Evolutionary conservation across 257 asterid genomes (phyloP).

Genomic region (Vinca minor): DNA sequence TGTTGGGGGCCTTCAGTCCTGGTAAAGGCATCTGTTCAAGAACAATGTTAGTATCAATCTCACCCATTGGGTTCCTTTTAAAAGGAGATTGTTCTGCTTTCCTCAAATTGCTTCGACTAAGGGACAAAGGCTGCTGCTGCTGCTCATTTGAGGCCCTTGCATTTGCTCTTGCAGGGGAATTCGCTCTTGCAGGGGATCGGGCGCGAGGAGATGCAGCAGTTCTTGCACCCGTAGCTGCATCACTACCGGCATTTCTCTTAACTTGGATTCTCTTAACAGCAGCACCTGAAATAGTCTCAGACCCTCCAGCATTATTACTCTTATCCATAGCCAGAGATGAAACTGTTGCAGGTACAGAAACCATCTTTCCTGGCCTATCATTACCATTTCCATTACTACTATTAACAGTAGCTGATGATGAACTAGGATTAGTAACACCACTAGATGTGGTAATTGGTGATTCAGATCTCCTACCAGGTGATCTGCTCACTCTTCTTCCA

Average conservation of each 20-base stretch:
- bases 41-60: slow-evolving; percentile 55
- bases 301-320: slow-evolving; percentile 30
- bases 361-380: slow-evolving; percentile 75
- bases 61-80: slow-evolving; percentile 72
- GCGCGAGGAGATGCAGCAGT: slow-evolving; percentile 73
- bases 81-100: slow-evolving; percentile 77
- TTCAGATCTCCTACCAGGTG: slow-evolving; percentile 91
- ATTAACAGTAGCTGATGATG: slow-evolving; percentile 21
- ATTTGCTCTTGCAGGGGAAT: slow-evolving; percentile 46
- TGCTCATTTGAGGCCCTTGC: slow-evolving; percentile 36
- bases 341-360: slow-evolving; percentile 83
- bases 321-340: slow-evolving; percentile 50
- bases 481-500: slow-evolving; percentile 86
- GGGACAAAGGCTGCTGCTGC: slow-evolving; percentile 46
- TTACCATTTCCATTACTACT: slow-evolving; percentile 17
- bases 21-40: slow-evolving; percentile 20
- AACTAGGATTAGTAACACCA: slow-evolving; percentile 21
- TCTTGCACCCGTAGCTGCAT: slow-evolving; percentile 25
- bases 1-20: slow-evolving; percentile 22
- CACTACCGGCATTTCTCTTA: slow-evolving; percentile 59
- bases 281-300: slow-evolving; percentile 23
- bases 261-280: slow-evolving; percentile 79
- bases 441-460: slow-evolving; percentile 46
- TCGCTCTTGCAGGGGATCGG: slow-evolving; percentile 89
- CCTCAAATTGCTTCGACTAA: slow-evolving; percentile 91